Evolutionary conservation across 164 flowering plant genomes (phyloP), one percentile per base, ranked within the genome.

Genomic region (Santalum album): DNA sequence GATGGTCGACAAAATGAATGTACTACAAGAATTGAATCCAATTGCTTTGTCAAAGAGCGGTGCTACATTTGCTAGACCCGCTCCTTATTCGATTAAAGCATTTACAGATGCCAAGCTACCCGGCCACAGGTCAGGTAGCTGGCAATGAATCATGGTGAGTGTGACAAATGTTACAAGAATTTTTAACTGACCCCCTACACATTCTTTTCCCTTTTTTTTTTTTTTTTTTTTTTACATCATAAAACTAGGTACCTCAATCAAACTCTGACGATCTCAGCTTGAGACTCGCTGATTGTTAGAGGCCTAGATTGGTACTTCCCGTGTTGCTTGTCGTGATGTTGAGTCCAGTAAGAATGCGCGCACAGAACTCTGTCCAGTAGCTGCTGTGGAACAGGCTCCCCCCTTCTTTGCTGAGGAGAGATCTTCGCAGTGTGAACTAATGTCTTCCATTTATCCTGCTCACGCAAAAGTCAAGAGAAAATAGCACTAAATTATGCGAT

Each of bases 381-480:
- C 62, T 84, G 94, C 61, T 92, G 99, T 0, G 99, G 99, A 12
- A 86, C 96, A 0, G 98, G 96, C 74, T 86, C 87, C 18, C 98
- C 98, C 71, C 98, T 76, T 59, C 98, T 77, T 57, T 92, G 98
- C 61, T 86, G 96, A 15, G 96, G 96, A 15, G 94, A 61, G 39
- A 91, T 91, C 65, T 75, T 74, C 47, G 98, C 96, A 2, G 98
- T 91, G 75, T 91, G 98, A 21, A 92, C 98, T 62, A 92, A 59
- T 29, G 98, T 92, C 60, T 92, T 92, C 98, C 98, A 92, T 63
- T 92, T 92, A 71, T 92, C 98, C 98, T 92, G 80, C 44, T 58
- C 57, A 29, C 32, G 46, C 36, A 34, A 36, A 50, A 24, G 0
- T 7, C 12, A 25, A 58, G 17, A 55, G 44, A 24, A 34, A 51